These are phyloP conservation scores for Didymella glomerata DNA, from an alignment of 2,329 filamentous ascomycete species.

Conservation along the genomic window DNA sequence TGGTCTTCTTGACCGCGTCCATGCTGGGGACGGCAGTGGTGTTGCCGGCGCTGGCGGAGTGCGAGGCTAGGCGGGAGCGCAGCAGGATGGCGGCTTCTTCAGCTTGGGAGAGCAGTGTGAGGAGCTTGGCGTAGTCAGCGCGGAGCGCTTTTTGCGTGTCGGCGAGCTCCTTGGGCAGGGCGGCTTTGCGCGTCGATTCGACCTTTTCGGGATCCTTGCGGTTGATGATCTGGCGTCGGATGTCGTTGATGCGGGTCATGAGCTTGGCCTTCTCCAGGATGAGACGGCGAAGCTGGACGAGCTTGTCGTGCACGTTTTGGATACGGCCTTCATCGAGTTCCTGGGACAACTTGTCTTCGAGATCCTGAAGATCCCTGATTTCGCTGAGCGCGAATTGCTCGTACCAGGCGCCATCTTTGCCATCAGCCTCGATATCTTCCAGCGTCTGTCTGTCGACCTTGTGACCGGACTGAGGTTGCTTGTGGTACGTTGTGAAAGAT, in stretches of 20 bases:
- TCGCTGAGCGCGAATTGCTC: constrained; percentile 80
- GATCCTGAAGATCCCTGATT: constrained; percentile 69
- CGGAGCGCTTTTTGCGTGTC: constrained; percentile 85
- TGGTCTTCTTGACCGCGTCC: constrained; percentile 90
- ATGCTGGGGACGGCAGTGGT: constrained; percentile 73
- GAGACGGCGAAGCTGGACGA: constrained; percentile 73
- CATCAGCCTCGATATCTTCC: constrained; percentile 50
- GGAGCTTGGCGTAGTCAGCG: constrained; percentile 75
- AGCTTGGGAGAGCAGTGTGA: constrained; percentile 76
- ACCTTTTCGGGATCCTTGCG: constrained; percentile 72
- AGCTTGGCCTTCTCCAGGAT: constrained; percentile 75
- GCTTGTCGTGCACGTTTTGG: constrained; percentile 71
- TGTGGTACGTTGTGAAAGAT: constrained; percentile 71
- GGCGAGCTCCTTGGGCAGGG: constrained; percentile 84
- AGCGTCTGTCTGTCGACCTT: constrained; percentile 72
- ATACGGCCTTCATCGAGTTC: constrained; percentile 74
- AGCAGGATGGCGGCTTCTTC: constrained; percentile 84
- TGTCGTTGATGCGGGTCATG: constrained; percentile 74
- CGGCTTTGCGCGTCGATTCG: constrained; percentile 72
- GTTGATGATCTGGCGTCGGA: constrained; percentile 77
- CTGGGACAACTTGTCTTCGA: constrained; percentile 69
- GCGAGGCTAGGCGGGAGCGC: constrained; percentile 76
- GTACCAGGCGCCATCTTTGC: constrained; percentile 56
- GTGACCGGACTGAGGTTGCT: constrained; percentile 54
- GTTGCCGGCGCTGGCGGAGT: constrained; percentile 58